Evolutionary conservation across 202 grass and related monocot species (phyloP).

Genomic region (Schoenoplectus tabernaemontani): DNA sequence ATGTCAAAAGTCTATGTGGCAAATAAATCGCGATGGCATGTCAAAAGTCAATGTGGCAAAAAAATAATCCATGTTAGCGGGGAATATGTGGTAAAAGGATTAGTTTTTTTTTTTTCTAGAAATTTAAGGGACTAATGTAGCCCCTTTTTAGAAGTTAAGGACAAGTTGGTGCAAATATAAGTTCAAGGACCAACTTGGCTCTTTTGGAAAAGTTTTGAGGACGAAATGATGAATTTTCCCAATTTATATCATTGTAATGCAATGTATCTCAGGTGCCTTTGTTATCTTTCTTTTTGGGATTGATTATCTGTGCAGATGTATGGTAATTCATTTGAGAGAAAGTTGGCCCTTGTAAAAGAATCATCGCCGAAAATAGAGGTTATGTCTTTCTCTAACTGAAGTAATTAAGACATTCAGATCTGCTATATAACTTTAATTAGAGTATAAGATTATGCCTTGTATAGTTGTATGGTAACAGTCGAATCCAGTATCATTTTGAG

Average conservation of each 20-base stretch:
- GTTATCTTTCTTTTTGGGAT: slow-evolving; percentile 2
- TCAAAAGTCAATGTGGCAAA: no score
- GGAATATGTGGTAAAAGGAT: no score
- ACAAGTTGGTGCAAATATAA: no score
- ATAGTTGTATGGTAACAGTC: neutral
- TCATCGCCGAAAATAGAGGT: slow-evolving; percentile 58
- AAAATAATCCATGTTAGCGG: no score
- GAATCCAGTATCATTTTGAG: neutral
- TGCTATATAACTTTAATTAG: neutral
- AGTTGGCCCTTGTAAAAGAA: slow-evolving; percentile 56
- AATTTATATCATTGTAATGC: neutral
- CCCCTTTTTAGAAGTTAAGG: no score
- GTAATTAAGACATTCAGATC: neutral
- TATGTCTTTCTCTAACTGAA: neutral
- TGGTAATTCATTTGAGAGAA: slow-evolving; percentile 86
- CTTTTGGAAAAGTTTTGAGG: no score
- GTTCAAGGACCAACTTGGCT: no score
- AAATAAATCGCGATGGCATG: no score
- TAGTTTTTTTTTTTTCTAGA: no score
- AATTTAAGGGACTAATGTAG: no score
- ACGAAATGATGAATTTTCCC: no score
- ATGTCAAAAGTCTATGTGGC: no score
- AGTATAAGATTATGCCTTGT: neutral
- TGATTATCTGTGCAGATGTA: slow-evolving; percentile 32
- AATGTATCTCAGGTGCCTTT: slow-evolving; percentile 5